A percentile compares a stretch with the other conserved stretches of the same genome.
Evolutionary conservation across 176 grass and related monocot species (phyloP).

Genomic region (Avena sativa): DNA sequence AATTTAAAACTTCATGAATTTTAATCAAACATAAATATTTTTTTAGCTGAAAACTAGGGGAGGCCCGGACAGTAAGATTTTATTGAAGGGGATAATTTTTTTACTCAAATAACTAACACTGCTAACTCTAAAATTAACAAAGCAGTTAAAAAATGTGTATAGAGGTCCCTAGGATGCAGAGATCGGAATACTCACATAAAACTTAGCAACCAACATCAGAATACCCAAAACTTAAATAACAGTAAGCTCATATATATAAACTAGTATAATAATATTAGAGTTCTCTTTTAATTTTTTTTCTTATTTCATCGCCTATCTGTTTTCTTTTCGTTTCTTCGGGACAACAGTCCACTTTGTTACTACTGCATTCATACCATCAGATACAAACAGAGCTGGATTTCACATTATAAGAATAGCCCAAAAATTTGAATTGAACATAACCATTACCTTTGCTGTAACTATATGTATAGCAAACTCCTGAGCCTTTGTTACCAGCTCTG

Average conservation of each 20-base stretch:
- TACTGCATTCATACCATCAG: not conserved
- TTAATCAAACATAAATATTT: no score
- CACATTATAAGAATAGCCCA: not conserved
- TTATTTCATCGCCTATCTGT: not conserved
- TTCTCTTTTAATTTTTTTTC: not conserved
- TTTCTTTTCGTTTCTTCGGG: not conserved
- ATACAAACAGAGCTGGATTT: not conserved
- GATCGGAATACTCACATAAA: not conserved
- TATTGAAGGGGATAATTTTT: no score
- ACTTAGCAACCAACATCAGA: not conserved
- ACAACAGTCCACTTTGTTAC: not conserved
- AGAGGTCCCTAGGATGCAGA: not conserved
- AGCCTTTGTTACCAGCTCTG: slow-evolving; percentile 75
- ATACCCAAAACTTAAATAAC: not conserved
- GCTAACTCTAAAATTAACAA: not conserved
- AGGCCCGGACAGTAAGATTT: no score
- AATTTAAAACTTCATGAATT: no score
- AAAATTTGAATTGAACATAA: not conserved
- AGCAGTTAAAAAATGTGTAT: not conserved
- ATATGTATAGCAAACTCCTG: slow-evolving; percentile 88
- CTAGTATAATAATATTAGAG: not conserved
- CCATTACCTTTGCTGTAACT: slow-evolving; percentile 92
- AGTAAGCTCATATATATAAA: not conserved
- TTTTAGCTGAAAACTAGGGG: no score
- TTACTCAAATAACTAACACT: no score